Evolutionary conservation across 805 yeast species (phyloP).

Genomic region (Nakazawaea pomicola): DNA sequence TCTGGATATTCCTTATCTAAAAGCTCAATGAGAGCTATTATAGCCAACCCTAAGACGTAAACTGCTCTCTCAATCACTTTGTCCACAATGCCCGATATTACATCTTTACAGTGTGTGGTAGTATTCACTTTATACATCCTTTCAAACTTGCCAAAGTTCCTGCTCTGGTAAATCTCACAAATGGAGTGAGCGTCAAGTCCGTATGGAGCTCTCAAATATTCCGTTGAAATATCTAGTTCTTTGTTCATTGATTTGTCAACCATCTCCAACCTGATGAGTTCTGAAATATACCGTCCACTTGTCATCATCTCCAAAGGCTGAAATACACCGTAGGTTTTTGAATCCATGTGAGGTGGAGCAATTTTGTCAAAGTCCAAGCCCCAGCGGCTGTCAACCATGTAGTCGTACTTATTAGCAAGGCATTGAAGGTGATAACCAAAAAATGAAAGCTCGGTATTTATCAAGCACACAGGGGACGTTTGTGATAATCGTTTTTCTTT

Average conservation of each 20-base stretch:
- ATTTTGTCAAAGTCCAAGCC: constrained; percentile 9
- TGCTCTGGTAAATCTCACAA: constrained; percentile 33
- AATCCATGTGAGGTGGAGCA: constrained; percentile 24
- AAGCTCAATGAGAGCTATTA: constrained; percentile 33
- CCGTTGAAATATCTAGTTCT: background rate
- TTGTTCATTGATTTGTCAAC: constrained; percentile 20
- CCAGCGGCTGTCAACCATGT: constrained; percentile 31
- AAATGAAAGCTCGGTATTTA: constrained; percentile 52
- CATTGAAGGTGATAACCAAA: constrained; percentile 38
- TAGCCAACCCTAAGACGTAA: constrained; percentile 34
- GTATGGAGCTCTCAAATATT: constrained; percentile 16
- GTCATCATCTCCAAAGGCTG: constrained; percentile 56
- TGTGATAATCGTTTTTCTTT: constrained; percentile 13
- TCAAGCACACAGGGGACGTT: constrained; percentile 19
- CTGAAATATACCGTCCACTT: constrained; percentile 54
- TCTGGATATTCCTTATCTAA: constrained; percentile 18
- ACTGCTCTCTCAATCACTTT: constrained; percentile 41
- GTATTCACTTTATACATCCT: constrained; percentile 8
- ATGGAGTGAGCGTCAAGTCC: constrained; percentile 37
- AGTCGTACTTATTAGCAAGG: constrained; percentile 34
- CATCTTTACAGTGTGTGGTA: constrained; percentile 8
- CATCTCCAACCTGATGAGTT: constrained; percentile 40
- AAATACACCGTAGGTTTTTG: constrained; percentile 27
- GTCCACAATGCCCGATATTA: constrained; percentile 23
- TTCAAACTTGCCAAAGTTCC: constrained; percentile 21